Conservation (phyloP, 805 yeast species). For the Wickerhamomyces chambardii region DNA sequence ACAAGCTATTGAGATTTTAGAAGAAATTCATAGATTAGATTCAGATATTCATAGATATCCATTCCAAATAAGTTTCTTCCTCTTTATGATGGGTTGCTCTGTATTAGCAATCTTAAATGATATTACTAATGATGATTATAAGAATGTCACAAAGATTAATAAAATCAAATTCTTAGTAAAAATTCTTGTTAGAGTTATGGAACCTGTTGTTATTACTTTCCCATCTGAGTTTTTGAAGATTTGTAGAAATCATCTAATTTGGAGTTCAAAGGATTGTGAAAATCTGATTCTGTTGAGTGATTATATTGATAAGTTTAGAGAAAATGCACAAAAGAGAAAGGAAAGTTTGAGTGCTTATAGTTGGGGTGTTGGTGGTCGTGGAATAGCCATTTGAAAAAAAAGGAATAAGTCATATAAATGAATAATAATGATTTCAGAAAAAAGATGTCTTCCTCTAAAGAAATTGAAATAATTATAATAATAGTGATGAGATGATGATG, state of each 20-base stretch:
- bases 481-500: no score
- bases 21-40: slow-evolving; percentile 10
- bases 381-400: slow-evolving; percentile 26
- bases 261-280: slow-evolving; percentile 15
- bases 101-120: slow-evolving; percentile 12
- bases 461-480: no score
- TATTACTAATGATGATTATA: slow-evolving; percentile 8
- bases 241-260: slow-evolving; percentile 13
- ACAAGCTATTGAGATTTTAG: slow-evolving; percentile 11
- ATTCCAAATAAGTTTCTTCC: slow-evolving; percentile 11
- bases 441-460: no score
- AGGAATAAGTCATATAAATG: no score
- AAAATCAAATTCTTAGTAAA: slow-evolving; percentile 15
- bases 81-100: slow-evolving; percentile 12
- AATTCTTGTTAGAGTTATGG: slow-evolving; percentile 13
- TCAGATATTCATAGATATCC: slow-evolving; percentile 12
- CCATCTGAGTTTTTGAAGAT: slow-evolving; percentile 18
- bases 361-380: slow-evolving; percentile 27
- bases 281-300: slow-evolving; percentile 12
- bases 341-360: slow-evolving; percentile 24
- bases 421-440: not conserved
- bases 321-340: slow-evolving; percentile 15
- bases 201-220: slow-evolving; percentile 18
- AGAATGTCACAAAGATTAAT: slow-evolving; percentile 11
- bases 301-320: slow-evolving; percentile 9